These are phyloP conservation scores for Musa beccarii DNA, from an alignment of 176 grass and related monocot species.

Conservation along the genomic window DNA sequence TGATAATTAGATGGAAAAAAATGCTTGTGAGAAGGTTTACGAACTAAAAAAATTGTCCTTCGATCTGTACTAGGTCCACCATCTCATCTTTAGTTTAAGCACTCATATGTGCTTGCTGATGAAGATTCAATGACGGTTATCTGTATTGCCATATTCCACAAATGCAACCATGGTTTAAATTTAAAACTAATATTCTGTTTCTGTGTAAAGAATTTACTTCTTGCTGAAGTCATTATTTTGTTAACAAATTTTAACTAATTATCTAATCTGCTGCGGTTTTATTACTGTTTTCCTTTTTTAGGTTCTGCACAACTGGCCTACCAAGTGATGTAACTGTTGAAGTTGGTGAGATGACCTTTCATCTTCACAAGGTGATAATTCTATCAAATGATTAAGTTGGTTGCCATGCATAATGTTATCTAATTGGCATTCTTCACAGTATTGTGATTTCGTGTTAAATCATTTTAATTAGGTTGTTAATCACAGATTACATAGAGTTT, in stretches of 20 bases:
- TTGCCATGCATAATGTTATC: not conserved
- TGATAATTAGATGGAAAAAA: no score
- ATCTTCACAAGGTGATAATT: constrained; percentile 83
- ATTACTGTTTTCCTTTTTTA: constrained; percentile 25
- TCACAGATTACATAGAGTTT: not conserved
- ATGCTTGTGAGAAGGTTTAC: no score
- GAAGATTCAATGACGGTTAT: no score
- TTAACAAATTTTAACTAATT: not conserved
- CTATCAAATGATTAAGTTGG: not conserved
- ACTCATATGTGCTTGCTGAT: no score
- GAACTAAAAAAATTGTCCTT: no score
- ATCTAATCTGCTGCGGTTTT: not conserved
- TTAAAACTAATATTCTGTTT: no score
- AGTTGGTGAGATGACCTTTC: constrained; percentile 51
- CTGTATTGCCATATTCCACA: no score
- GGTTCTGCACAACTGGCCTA: constrained; percentile 82
- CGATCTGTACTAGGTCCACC: no score
- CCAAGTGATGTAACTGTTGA: constrained; percentile 66
- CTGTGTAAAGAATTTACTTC: not conserved
- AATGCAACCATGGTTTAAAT: no score
- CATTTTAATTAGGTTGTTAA: not conserved
- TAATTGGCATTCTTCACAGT: not conserved
- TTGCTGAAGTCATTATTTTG: not conserved
- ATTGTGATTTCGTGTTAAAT: not conserved
- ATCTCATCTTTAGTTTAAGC: no score